Percentiles rank a stretch among this genome's conserved stretches.
Evolutionary conservation across 495 filamentous ascomycete genomes (phyloP).

Genomic region (Penicillium odoratum): DNA sequence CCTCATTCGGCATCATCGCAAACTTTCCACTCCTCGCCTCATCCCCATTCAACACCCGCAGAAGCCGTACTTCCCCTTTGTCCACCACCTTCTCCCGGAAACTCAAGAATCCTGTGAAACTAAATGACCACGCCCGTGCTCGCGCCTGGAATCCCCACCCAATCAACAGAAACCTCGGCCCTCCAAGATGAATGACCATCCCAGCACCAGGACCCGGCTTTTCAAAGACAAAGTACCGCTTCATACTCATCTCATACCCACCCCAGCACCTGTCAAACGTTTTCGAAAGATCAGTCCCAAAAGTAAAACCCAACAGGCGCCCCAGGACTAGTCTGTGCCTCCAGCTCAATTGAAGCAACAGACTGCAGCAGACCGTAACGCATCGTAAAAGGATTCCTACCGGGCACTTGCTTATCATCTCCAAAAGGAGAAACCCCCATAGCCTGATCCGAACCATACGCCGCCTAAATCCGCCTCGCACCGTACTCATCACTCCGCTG

Average conservation of each 20-base stretch:
- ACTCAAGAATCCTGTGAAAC: conserved; percentile 45
- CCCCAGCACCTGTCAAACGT: conserved; percentile 23
- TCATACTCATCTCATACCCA: conserved; percentile 38
- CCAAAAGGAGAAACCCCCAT: conserved; percentile 48
- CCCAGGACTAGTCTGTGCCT: conserved; percentile 37
- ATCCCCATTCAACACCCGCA: conserved; percentile 48
- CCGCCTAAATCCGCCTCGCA: conserved; percentile 44
- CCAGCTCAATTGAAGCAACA: conserved; percentile 38
- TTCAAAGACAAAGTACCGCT: conserved; percentile 51
- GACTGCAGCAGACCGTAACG: conserved; percentile 41
- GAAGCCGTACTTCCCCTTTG: conserved; percentile 33
- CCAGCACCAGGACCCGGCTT: conserved; percentile 40
- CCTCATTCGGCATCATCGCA: conserved; percentile 50
- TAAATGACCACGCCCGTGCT: conserved; percentile 28
- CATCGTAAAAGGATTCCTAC: conserved; percentile 35
- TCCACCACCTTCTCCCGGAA: conserved; percentile 38
- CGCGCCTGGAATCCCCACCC: conserved; percentile 48
- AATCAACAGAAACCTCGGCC: conserved; percentile 43
- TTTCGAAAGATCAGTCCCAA: conserved; percentile 23
- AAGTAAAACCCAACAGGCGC: conserved; percentile 49
- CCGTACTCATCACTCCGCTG: conserved; percentile 50
- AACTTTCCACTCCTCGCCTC: conserved; percentile 49
- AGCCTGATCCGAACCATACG: conserved; percentile 43
- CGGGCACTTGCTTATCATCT: conserved; percentile 43
- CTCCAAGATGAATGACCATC: conserved; percentile 45